Evolutionary conservation across 805 yeast species (phyloP), one percentile per base, ranked within the genome.

Genomic region (Tetrapisispora nanseiensis): DNA sequence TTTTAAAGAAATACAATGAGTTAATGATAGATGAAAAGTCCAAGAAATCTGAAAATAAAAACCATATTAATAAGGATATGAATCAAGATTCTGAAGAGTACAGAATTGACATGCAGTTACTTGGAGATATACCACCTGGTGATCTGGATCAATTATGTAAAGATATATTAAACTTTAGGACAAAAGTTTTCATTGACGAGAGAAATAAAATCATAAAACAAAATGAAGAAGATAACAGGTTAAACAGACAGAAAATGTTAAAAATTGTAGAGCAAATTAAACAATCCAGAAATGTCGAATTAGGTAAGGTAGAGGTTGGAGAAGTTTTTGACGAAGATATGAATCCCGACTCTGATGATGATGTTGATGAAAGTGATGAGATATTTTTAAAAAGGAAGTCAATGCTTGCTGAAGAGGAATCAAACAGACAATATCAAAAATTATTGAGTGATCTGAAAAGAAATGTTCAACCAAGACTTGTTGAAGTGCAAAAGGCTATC

Each of bases 151-250:
- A 59, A 38, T 44, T 60, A 20, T 55, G 58, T 44, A 66, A 69
- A 43, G 76, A 74, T 46, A 71, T 80, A 36, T 60, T 77, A 37
- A 72, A 68, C 46, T 79, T 80, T 51, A 61, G 85, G 46, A 67
- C 79, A 11, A 69, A 68, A 35, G 80, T 78, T 23, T 56, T 76
- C 43, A 68, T 67, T 23, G 59, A 74, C 21, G 84, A 79, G 46
- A 67, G 69, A 41, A 70, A 70, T 32, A 71, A 72, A 37, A 66
- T 77, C 26, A 69, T 68, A 36, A 64, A 67, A 45, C 75, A 75
- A 32, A 42, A 42, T 7, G 44, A 50, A 40, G 59, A 56, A 33
- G 65, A 60, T 39, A 51, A 46, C 38, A 54, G 40, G 36, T 54
- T 56, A 13, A 48, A 52, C 37, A 50, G 47, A 38, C 48, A 44